A percentile compares a stretch with the other conserved stretches of the same genome.
Evolutionary conservation across 1,284 basidiomycete species (phyloP).

Genomic region (Malassezia sympodialis): DNA sequence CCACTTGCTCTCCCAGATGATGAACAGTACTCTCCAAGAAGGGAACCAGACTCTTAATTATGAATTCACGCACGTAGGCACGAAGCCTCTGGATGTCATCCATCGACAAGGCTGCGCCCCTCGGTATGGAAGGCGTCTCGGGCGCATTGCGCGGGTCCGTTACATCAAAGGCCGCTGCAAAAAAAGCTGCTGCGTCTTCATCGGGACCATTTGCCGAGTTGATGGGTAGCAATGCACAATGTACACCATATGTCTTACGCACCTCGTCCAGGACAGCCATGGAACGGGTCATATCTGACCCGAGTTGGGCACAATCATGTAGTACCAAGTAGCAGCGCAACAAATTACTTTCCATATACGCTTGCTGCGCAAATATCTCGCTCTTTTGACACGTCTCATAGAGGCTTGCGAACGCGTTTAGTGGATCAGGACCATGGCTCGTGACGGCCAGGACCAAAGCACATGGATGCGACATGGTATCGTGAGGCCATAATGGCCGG

Average conservation of each 20-base stretch:
- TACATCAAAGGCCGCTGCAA: neutral
- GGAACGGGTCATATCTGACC: slow-evolving; percentile 27
- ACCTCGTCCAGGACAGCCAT: slow-evolving; percentile 35
- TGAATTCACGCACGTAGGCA: slow-evolving; percentile 76
- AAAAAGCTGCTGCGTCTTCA: neutral
- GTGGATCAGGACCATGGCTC: slow-evolving; percentile 31
- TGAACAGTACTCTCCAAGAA: slow-evolving; percentile 91
- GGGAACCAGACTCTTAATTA: slow-evolving; percentile 79
- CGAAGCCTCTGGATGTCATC: slow-evolving; percentile 70
- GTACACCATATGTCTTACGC: slow-evolving; percentile 41
- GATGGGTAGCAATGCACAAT: slow-evolving; percentile 39
- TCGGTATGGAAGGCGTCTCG: neutral
- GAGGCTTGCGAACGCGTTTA: slow-evolving; percentile 42
- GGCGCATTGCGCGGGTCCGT: neutral
- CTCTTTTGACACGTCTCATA: slow-evolving; percentile 24
- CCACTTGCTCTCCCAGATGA: slow-evolving; percentile 85
- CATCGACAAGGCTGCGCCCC: slow-evolving; percentile 53
- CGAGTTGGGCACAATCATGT: slow-evolving; percentile 29
- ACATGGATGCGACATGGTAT: slow-evolving; percentile 6
- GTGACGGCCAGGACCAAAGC: slow-evolving; percentile 34
- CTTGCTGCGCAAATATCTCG: slow-evolving; percentile 24
- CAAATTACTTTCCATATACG: slow-evolving; percentile 35
- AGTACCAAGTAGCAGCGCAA: slow-evolving; percentile 42
- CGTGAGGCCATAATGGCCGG: slow-evolving; percentile 6
- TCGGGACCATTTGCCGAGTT: slow-evolving; percentile 23